phyloP scores from a whole-genome alignment of 192 early-diverging fungal species.

The Linnemannia hyalina region DNA sequence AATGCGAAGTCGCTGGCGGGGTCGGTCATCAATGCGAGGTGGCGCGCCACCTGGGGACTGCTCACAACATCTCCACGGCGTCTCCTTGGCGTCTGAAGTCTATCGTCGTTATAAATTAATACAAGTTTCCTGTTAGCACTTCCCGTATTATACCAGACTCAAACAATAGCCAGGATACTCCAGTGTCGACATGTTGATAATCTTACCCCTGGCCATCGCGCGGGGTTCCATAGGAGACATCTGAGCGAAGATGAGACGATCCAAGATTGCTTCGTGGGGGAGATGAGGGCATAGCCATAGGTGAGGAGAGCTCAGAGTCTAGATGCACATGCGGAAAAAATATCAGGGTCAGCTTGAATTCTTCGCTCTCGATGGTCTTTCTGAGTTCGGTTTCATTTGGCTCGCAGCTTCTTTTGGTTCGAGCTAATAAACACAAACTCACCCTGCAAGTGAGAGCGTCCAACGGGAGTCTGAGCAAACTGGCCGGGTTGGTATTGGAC shows the following conservation, averaged over 20 bases:
- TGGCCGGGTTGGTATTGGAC: conserved; percentile 41
- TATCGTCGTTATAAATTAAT: background rate
- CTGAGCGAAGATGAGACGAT: conserved; percentile 50
- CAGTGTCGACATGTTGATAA: background rate
- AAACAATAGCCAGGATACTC: no score
- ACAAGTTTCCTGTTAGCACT: background rate
- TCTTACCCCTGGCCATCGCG: conserved; percentile 31
- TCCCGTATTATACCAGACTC: no score
- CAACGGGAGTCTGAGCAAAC: conserved; percentile 28
- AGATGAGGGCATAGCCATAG: conserved; percentile 45
- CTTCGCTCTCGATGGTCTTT: background rate
- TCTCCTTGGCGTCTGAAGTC: conserved; percentile 43
- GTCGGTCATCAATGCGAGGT: conserved; percentile 30
- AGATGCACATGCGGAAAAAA: background rate
- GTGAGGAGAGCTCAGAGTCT: conserved; percentile 41
- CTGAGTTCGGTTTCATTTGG: background rate
- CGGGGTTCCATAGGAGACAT: conserved; percentile 37
- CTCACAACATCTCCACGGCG: conserved; percentile 46
- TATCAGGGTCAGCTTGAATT: background rate
- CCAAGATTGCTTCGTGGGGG: conserved; percentile 41
- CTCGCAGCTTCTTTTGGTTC: background rate
- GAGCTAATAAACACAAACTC: background rate
- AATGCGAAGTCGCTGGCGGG: conserved; percentile 27
- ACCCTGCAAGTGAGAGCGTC: conserved; percentile 17
- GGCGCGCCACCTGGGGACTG: conserved; percentile 51